Percentiles rank a stretch among this genome's conserved stretches.
These are phyloP conservation scores for Brasilioporus rufonigricans DNA, from an alignment of 768 basidiomycete species.

Conservation along the genomic window DNA sequence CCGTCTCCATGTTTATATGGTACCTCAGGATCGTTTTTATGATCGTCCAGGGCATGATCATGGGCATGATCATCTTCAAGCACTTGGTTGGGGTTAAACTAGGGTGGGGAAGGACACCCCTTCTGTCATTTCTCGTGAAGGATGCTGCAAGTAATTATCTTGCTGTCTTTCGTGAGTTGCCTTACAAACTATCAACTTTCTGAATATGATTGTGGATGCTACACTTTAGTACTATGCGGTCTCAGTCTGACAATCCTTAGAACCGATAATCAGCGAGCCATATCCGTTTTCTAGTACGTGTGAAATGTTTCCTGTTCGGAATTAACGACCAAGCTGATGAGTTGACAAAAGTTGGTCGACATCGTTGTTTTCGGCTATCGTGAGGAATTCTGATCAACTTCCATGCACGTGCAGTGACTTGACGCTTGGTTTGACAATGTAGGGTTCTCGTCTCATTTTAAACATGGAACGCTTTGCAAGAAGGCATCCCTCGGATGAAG, in stretches of 20 bases:
- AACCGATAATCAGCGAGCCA: neutral
- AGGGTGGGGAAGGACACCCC: slow-evolving; percentile 42
- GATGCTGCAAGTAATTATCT: slow-evolving; percentile 47
- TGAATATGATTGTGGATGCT: neutral
- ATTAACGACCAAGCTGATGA: neutral
- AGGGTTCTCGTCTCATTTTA: slow-evolving; percentile 26
- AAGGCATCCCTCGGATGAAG: neutral
- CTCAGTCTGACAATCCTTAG: neutral
- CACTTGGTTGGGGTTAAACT: slow-evolving; percentile 34
- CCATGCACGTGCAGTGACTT: neutral
- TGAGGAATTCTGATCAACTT: slow-evolving; percentile 7
- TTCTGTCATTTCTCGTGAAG: slow-evolving; percentile 40
- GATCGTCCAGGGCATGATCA: slow-evolving; percentile 37
- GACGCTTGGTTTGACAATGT: neutral
- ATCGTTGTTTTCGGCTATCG: slow-evolving; percentile 13
- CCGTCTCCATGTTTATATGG: neutral
- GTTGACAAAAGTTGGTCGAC: slow-evolving; percentile 13
- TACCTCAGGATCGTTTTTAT: slow-evolving; percentile 15
- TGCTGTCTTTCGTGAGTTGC: slow-evolving; percentile 36
- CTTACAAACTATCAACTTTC: neutral
- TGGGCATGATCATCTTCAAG: slow-evolving; percentile 37
- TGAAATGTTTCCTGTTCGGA: neutral
- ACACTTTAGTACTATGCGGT: slow-evolving; percentile 1
- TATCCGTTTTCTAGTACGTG: slow-evolving; percentile 6
- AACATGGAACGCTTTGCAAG: slow-evolving; percentile 22